Conservation (phyloP, 306 rosid genomes). For the barrel medic (Medicago truncatula) region MtrunA17r5.0-ANR NC_053048.1:46796001-46796500, state of each 20-base stretch:
- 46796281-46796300: not conserved
- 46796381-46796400: too few species aligned
- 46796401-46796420: too few species aligned
- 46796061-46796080: not conserved
- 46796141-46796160: not conserved
- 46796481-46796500: too few species aligned
- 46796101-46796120: not conserved
- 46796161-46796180: not conserved
- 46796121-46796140: not conserved
- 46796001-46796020: too few species aligned
- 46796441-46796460: too few species aligned
- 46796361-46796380: too few species aligned
- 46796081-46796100: not conserved
- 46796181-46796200: conserved; percentile 7
- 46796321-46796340: too few species aligned
- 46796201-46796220: not conserved
- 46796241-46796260: not conserved
- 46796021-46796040: too few species aligned
- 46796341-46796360: too few species aligned
- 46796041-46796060: not conserved
- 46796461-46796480: too few species aligned
- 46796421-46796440: too few species aligned
- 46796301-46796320: not conserved
- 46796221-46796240: not conserved
- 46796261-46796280: not conserved